Evolutionary conservation across 2,329 filamentous ascomycete genomes (phyloP), one percentile per base, ranked within the genome.

Genomic region (Fusarium virguliforme): DNA sequence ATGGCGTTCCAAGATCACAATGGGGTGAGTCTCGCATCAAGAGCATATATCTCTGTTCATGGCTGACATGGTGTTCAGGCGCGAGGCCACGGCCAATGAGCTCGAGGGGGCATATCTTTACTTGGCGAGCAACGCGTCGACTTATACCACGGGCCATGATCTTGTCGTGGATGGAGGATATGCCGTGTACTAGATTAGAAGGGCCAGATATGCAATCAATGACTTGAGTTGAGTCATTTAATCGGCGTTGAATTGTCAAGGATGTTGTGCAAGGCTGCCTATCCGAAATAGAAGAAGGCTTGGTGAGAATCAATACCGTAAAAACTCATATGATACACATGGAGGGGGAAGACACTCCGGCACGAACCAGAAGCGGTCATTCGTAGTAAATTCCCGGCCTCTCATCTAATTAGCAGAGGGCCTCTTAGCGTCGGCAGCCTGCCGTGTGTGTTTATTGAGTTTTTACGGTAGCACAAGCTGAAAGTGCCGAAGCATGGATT

Each of bases 131-230:
- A 83, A 85, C 64, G 85, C 85, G 1, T 82, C 80, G 22, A 84
- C 82, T 6, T 87, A 86, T 75, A 85, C 82, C 74, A 87, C 85
- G 12, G 85, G 85, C 51, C 81, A 82, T 55, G 85, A 87, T 70
- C 72, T 86, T 24, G 61, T 86, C 38, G 84, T 87, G 65, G 85
- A 87, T 46, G 80, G 80, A 13, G 80, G 80, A 0, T 81, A 81
- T 26, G 26, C 38, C 38, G 38, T 41, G 5, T 41, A 24, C 22
- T 41, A 41, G 38, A 41, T 5, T 18, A 18, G 18, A 18, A 18
- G 18, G 2, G 18, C 18, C 18, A 18, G 18, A 18, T 18, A 18
- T 18, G 18, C 18, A 18, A 18, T 18, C 18, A 18, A 18, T 18
- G 18, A 18, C 18, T 18, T 18, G 18, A 38, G 35, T 38, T 38